Conservation (phyloP, 768 basidiomycete genomes). For the Ramaria rubella region DNA sequence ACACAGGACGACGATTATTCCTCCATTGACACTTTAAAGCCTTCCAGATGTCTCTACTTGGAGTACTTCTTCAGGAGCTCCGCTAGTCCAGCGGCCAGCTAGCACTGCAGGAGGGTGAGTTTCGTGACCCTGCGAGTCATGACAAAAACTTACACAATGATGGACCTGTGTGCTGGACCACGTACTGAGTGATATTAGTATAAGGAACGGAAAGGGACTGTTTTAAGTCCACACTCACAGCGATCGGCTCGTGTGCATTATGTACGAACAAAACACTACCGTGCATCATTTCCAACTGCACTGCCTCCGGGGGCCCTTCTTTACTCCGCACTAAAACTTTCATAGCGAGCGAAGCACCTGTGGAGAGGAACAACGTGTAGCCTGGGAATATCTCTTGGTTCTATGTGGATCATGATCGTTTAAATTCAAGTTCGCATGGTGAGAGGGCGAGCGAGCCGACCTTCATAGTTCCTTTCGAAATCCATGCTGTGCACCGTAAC, state of each 20-base stretch:
- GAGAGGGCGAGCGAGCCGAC: background rate
- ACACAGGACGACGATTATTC: too few relatives aligned
- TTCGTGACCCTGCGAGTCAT: background rate
- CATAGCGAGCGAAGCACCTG: background rate
- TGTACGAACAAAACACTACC: background rate
- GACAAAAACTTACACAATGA: background rate
- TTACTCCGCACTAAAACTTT: background rate
- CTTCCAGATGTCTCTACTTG: background rate
- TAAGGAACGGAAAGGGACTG: background rate
- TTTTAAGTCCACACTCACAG: background rate
- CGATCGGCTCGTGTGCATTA: background rate
- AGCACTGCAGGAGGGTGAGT: background rate
- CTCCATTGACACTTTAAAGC: too few relatives aligned
- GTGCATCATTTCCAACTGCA: background rate
- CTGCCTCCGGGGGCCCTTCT: background rate
- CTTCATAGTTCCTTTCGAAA: background rate
- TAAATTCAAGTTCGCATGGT: background rate
- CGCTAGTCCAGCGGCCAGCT: background rate
- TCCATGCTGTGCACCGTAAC: background rate
- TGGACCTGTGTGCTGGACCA: background rate
- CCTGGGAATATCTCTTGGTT: background rate
- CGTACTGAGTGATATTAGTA: background rate
- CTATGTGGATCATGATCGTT: background rate
- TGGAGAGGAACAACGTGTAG: background rate
- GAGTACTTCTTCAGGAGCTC: background rate